These are phyloP conservation scores for Lentinula boryana DNA, from an alignment of 768 basidiomycete genomes.

Conservation along the genomic window DNA sequence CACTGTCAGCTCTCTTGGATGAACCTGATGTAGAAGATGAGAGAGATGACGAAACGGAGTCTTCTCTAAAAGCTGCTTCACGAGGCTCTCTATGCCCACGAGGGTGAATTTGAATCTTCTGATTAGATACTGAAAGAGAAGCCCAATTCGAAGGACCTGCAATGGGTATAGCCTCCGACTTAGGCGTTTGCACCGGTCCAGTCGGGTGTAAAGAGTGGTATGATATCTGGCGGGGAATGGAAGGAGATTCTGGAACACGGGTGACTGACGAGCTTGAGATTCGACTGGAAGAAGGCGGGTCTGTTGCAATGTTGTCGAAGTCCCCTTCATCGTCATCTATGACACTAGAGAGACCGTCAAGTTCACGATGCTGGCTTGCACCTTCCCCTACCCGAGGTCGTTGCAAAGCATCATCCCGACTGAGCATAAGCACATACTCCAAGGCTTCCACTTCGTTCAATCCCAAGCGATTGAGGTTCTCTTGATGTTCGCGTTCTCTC, in stretches of 20 bases:
- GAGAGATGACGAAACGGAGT: conserved; percentile 23
- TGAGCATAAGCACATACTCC: conserved; percentile 80
- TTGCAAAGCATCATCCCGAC: conserved; percentile 61
- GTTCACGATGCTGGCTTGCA: background rate
- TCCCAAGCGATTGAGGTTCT: conserved; percentile 56
- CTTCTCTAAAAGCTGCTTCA: conserved; percentile 39
- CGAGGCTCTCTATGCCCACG: conserved; percentile 43
- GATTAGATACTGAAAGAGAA: conserved; percentile 31
- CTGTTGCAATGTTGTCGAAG: conserved; percentile 32
- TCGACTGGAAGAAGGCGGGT: background rate
- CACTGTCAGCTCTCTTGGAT: conserved; percentile 1
- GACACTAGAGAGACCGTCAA: conserved; percentile 8
- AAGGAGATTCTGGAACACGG: background rate
- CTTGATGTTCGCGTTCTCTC: conserved; percentile 52
- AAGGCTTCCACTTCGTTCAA: conserved; percentile 69
- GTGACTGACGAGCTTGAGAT: background rate
- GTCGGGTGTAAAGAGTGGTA: conserved; percentile 18
- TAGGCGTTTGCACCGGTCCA: conserved; percentile 5
- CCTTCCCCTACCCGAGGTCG: background rate
- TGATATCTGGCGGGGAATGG: background rate
- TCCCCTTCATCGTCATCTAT: conserved; percentile 52
- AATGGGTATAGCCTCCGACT: conserved; percentile 17
- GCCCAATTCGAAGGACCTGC: conserved; percentile 12
- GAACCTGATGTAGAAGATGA: conserved; percentile 21
- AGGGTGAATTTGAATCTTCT: conserved; percentile 54